Percentiles rank a stretch among this genome's conserved stretches.
These are phyloP conservation scores for Lenzites betulinus DNA, from an alignment of 768 basidiomycete species.

Conservation along the genomic window DNA sequence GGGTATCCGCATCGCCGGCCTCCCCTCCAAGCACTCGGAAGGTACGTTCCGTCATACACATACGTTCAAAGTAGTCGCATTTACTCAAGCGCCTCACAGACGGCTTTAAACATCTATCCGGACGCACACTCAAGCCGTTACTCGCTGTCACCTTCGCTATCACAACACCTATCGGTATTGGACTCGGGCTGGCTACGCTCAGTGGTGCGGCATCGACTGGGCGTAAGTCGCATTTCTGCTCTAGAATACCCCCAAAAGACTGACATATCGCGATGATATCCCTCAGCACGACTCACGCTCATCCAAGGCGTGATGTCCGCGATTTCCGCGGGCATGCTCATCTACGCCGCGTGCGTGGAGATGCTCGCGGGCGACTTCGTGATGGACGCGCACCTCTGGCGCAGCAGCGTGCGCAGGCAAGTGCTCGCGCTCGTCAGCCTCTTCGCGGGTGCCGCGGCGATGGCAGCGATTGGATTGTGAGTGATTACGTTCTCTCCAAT, in stretches of 20 bases:
- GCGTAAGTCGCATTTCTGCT: conserved; percentile 23
- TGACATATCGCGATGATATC: neutral
- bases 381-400: conserved; percentile 61
- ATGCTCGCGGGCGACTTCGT: conserved; percentile 89
- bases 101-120: conserved; percentile 34
- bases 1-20: conserved; percentile 74
- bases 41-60: neutral
- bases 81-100: neutral
- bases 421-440: conserved; percentile 61
- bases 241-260: no score
- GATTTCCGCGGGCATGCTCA: conserved; percentile 82
- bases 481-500: neutral
- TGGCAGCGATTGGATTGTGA: conserved; percentile 39
- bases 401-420: conserved; percentile 42
- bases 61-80: conserved; percentile 11
- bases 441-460: conserved; percentile 59
- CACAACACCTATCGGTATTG: conserved; percentile 73
- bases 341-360: conserved; percentile 81
- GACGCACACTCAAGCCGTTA: conserved; percentile 46
- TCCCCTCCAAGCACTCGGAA: conserved; percentile 41
- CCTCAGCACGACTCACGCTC: conserved; percentile 51
- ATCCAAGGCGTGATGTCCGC: conserved; percentile 77
- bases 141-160: conserved; percentile 68
- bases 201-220: conserved; percentile 31
- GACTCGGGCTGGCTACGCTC: conserved; percentile 55